A percentile compares a stretch with the other conserved stretches of the same genome.
Evolutionary conservation across 192 early-diverging fungal genomes (phyloP).

Genomic region (Jimgerdemannia flammicorona): DNA sequence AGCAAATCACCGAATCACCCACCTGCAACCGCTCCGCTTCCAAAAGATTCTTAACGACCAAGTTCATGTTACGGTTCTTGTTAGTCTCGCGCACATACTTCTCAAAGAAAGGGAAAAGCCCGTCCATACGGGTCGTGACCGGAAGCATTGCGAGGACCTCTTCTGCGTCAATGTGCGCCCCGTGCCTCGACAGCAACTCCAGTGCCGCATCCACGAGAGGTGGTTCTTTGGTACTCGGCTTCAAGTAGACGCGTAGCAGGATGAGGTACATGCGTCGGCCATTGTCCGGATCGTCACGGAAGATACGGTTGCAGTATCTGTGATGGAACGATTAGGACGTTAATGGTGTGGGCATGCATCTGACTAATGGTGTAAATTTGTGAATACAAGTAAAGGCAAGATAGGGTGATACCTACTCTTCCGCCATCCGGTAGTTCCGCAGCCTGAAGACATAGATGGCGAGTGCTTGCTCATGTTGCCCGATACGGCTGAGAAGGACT

Average conservation of each 20-base stretch:
- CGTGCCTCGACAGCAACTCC: conserved; percentile 60
- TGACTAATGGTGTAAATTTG: too few relatives aligned
- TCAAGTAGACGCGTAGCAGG: conserved; percentile 60
- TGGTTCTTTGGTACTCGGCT: conserved; percentile 34
- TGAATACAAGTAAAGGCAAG: too few relatives aligned
- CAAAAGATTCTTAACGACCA: conserved; percentile 66
- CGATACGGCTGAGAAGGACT: conserved; percentile 74
- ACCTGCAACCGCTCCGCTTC: conserved; percentile 67
- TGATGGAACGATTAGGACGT: too few relatives aligned
- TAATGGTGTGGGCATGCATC: too few relatives aligned
- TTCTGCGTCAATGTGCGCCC: conserved; percentile 58
- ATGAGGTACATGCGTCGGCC: conserved; percentile 59
- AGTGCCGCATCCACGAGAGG: conserved; percentile 55
- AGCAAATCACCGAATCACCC: not conserved
- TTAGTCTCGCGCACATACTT: conserved; percentile 61
- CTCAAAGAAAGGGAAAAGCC: conserved; percentile 55
- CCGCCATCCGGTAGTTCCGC: conserved; percentile 60
- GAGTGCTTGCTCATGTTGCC: conserved; percentile 84
- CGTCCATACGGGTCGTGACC: conserved; percentile 16
- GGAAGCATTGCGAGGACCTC: conserved; percentile 35
- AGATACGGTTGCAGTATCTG: conserved; percentile 64
- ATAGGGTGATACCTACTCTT: too few relatives aligned
- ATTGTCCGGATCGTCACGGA: conserved; percentile 39
- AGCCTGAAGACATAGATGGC: conserved; percentile 80
- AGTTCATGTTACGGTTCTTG: conserved; percentile 54